Evolutionary conservation across 2,329 filamentous ascomycete genomes (phyloP).

Genomic region (Cytospora piceae): DNA sequence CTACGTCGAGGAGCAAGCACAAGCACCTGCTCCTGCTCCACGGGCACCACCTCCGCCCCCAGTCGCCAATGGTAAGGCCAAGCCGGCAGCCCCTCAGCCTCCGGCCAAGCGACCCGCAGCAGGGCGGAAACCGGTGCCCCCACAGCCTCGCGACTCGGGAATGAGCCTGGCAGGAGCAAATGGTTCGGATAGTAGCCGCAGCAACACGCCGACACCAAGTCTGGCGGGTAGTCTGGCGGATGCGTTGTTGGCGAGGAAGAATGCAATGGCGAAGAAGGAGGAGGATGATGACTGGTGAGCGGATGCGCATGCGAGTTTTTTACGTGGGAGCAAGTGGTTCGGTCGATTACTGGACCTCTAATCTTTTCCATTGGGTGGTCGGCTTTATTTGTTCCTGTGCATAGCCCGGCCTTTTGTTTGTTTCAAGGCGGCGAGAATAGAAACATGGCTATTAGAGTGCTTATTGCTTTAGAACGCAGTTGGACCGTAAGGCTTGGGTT

Average conservation of each 20-base stretch:
- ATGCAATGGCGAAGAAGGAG: slow-evolving; percentile 72
- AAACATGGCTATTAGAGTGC: slow-evolving; percentile 10
- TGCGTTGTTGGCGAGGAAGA: slow-evolving; percentile 75
- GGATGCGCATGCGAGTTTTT: no score
- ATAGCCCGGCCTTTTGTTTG: slow-evolving; percentile 25
- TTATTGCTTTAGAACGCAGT: not conserved
- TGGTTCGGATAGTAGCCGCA: slow-evolving; percentile 64
- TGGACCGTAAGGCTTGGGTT: not conserved
- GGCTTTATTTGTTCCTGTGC: slow-evolving; percentile 19
- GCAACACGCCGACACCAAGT: slow-evolving; percentile 72
- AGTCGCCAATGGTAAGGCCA: slow-evolving; percentile 53
- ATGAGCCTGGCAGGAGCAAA: slow-evolving; percentile 62
- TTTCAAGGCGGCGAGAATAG: slow-evolving; percentile 12
- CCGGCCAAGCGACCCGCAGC: slow-evolving; percentile 79
- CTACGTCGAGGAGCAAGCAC: slow-evolving; percentile 84
- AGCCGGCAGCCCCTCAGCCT: slow-evolving; percentile 75
- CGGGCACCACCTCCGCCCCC: slow-evolving; percentile 68
- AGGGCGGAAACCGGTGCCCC: slow-evolving; percentile 69
- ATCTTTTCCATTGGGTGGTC: not conserved
- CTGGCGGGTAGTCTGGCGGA: slow-evolving; percentile 76
- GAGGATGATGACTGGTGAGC: slow-evolving; percentile 72
- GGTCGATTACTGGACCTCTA: not conserved
- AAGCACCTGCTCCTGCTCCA: slow-evolving; percentile 61
- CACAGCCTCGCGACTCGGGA: slow-evolving; percentile 71
- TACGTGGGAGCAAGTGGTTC: slow-evolving; percentile 20